A percentile compares a stretch with the other conserved stretches of the same genome.
Evolutionary conservation across 1,139 yeast species (phyloP).

Genomic region (Suhomyces taliae): DNA sequence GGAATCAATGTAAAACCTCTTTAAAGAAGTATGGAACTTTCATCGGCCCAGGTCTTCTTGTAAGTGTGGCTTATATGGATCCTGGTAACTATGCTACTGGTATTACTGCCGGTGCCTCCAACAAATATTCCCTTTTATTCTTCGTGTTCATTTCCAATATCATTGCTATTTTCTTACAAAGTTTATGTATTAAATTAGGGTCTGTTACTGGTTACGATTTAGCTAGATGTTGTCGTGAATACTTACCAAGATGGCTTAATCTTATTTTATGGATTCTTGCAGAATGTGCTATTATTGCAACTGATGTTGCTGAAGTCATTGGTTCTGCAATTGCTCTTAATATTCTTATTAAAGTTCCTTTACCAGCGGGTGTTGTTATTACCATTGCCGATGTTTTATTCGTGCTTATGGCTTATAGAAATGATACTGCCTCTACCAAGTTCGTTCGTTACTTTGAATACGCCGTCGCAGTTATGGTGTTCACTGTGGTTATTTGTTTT

Average conservation of each 20-base stretch:
- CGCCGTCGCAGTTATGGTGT: slow-evolving; percentile 63
- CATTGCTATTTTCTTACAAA: slow-evolving; percentile 73
- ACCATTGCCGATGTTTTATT: slow-evolving; percentile 72
- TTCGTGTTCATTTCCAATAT: slow-evolving; percentile 66
- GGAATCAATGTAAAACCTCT: slow-evolving; percentile 2
- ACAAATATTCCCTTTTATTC: slow-evolving; percentile 62
- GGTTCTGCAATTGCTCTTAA: slow-evolving; percentile 86
- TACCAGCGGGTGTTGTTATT: slow-evolving; percentile 75
- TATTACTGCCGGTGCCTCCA: slow-evolving; percentile 73
- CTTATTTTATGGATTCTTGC: slow-evolving; percentile 62
- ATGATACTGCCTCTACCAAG: slow-evolving; percentile 62
- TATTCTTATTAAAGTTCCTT: slow-evolving; percentile 63
- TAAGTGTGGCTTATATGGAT: slow-evolving; percentile 78
- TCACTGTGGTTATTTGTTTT: slow-evolving; percentile 71
- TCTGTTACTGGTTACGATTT: slow-evolving; percentile 79
- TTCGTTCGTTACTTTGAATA: slow-evolving; percentile 67
- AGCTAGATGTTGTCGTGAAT: slow-evolving; percentile 65
- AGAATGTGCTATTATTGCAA: slow-evolving; percentile 78
- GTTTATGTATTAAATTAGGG: slow-evolving; percentile 71
- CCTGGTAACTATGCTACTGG: slow-evolving; percentile 87
- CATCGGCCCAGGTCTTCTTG: slow-evolving; percentile 78
- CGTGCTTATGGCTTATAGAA: slow-evolving; percentile 72
- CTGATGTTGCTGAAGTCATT: slow-evolving; percentile 84
- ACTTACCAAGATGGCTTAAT: slow-evolving; percentile 63
- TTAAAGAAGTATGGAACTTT: slow-evolving; percentile 52